These are phyloP conservation scores for Coemansia sp. DNA, from an alignment of 192 early-diverging fungal genomes.

Conservation along the genomic window DNA sequence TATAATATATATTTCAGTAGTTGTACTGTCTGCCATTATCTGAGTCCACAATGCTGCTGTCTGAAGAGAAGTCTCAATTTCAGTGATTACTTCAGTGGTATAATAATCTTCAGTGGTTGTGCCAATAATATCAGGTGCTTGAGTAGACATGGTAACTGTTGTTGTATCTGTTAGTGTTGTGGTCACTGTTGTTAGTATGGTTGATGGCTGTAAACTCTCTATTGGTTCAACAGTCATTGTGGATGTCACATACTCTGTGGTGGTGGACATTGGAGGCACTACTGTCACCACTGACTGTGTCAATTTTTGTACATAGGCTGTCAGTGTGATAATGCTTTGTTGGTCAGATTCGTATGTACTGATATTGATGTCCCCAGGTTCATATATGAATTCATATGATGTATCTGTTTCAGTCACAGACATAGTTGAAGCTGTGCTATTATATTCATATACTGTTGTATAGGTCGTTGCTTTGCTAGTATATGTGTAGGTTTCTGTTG, in stretches of 20 bases:
- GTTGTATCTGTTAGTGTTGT: not conserved
- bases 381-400: not conserved
- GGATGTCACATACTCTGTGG: not conserved
- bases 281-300: not conserved
- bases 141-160: not conserved
- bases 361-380: not conserved
- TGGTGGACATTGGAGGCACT: not conserved
- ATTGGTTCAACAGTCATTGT: constrained; percentile 7
- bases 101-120: not conserved
- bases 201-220: not conserved
- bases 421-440: not conserved
- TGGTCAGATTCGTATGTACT: not conserved
- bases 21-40: too few species aligned
- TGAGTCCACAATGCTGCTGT: too few species aligned
- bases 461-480: not conserved
- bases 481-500: too few species aligned
- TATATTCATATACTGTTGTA: not conserved
- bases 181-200: not conserved
- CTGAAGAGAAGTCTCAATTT: not conserved
- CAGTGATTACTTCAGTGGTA: not conserved
- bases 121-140: not conserved
- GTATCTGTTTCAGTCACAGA: constrained; percentile 4
- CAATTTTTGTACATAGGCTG: not conserved
- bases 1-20: too few species aligned
- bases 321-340: not conserved